Conservation (phyloP, 805 yeast species). For the Candida vaughaniae region DNA sequence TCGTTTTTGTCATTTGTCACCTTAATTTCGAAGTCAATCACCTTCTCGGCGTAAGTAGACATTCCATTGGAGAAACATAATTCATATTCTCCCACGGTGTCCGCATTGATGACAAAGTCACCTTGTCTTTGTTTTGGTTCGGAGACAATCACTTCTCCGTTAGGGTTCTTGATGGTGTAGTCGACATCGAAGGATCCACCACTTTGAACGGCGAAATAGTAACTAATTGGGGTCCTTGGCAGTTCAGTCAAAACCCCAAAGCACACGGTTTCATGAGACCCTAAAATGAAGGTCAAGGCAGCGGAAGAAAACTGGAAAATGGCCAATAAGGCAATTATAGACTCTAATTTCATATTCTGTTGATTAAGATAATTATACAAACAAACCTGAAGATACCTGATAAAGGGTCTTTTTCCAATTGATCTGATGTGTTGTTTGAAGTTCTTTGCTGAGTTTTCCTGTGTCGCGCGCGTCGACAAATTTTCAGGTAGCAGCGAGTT, state of each 20-base stretch:
- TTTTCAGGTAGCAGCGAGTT: no score
- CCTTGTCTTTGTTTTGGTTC: slow-evolving; percentile 73
- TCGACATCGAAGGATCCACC: slow-evolving; percentile 83
- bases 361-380: no score
- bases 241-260: slow-evolving; percentile 66
- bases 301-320: slow-evolving; percentile 37
- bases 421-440: no score
- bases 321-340: slow-evolving; percentile 1
- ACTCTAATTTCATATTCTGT: slow-evolving; percentile 3
- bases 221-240: slow-evolving; percentile 61
- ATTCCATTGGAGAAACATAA: slow-evolving; percentile 82
- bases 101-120: slow-evolving; percentile 71
- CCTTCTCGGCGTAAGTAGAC: slow-evolving; percentile 79
- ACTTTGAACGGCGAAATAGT: slow-evolving; percentile 79
- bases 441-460: neutral
- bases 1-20: slow-evolving; percentile 38
- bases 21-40: slow-evolving; percentile 78
- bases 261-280: slow-evolving; percentile 75
- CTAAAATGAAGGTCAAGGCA: slow-evolving; percentile 70
- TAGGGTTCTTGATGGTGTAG: slow-evolving; percentile 61
- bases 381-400: no score
- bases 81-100: slow-evolving; percentile 73
- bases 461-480: slow-evolving; percentile 1
- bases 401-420: no score
- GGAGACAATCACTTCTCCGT: slow-evolving; percentile 48